Percentiles rank a stretch among this genome's conserved stretches.
phyloP scores from a whole-genome alignment of 306 rosid species.

The Rosa multiflora region DNA sequence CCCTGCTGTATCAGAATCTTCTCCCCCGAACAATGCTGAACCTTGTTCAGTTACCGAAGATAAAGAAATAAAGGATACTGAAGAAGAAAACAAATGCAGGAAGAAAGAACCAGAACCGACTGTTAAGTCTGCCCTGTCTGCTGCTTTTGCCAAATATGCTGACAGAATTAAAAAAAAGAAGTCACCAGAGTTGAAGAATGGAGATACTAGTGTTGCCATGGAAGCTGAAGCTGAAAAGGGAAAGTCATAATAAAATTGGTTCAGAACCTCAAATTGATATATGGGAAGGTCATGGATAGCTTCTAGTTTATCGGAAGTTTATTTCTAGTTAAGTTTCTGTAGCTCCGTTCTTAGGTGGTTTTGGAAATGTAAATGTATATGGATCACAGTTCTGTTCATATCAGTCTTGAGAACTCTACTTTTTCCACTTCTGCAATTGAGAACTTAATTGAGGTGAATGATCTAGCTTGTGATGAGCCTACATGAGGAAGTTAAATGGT shows the following conservation, averaged over 20 bases:
- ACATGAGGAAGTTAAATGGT: too few relatives aligned
- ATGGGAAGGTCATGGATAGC: background rate
- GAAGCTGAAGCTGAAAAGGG: constrained; percentile 26
- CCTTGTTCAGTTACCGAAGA: constrained; percentile 40
- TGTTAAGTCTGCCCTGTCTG: constrained; percentile 78
- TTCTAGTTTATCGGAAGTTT: background rate
- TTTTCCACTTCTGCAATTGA: background rate
- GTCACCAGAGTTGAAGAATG: constrained; percentile 41
- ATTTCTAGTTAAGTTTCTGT: background rate
- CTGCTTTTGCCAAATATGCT: constrained; percentile 75
- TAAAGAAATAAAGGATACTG: constrained; percentile 33
- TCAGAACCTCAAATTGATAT: background rate
- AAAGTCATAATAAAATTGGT: constrained; percentile 3
- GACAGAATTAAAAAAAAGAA: constrained; percentile 48
- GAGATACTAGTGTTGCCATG: constrained; percentile 34
- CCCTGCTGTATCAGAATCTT: constrained; percentile 47
- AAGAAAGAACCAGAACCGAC: constrained; percentile 62
- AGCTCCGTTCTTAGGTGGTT: background rate
- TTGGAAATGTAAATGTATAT: background rate
- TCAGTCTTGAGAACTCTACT: background rate
- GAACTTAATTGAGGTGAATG: background rate
- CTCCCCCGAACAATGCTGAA: constrained; percentile 42
- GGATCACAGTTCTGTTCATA: background rate
- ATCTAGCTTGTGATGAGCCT: background rate
- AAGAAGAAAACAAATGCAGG: constrained; percentile 38